Evolutionary conservation across 495 filamentous ascomycete genomes (phyloP), one percentile per base, ranked within the genome.

Genomic region (Penicillium taxi): DNA sequence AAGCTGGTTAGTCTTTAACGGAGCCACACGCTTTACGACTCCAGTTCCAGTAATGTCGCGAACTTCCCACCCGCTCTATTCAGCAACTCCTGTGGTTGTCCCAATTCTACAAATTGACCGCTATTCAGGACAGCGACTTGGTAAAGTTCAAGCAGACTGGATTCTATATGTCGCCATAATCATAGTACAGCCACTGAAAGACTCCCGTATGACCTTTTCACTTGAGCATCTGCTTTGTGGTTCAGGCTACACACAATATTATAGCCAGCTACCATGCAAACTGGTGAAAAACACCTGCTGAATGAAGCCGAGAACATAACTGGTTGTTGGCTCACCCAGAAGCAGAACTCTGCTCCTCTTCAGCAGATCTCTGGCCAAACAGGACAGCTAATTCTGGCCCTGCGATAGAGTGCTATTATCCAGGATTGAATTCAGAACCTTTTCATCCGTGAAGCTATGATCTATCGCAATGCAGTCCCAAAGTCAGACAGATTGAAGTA

Each of bases 151-250:
- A 82, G 77, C 40, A 94, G 82, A 0, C 41, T 87, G 80, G 32
- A 94, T 65, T 6, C 87, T 74, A 61, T 94, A 87, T 12, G 87
- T 86, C 42, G 94, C 90, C 5, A 85, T 89, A 41, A 88, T 82
- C 44, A 87, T 82, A 7, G 88, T 94, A 49, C 79, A 84, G 37
- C 75, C 76, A 31, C 56, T 52, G 35, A 94, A 71, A 9, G 23
- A 25, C 54, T 87, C 78, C 23, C 81, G 75, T 42, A 95, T 82
- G 2, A 87, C 87, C 32, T 77, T 77, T 53, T 95, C 40, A 95
- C 89, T 53, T 86, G 86, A 31, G 72, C 60, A 52, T 95, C 87
- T 5, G 86, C 91, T 14, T 75, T 75, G 58, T 86, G 84, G 64
- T 95, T 88, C 54, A 95, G 84, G 7, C 81, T 87, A 3, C 81